Evolutionary conservation across 768 basidiomycete species (phyloP).

Genomic region (Amanita exitialis): DNA sequence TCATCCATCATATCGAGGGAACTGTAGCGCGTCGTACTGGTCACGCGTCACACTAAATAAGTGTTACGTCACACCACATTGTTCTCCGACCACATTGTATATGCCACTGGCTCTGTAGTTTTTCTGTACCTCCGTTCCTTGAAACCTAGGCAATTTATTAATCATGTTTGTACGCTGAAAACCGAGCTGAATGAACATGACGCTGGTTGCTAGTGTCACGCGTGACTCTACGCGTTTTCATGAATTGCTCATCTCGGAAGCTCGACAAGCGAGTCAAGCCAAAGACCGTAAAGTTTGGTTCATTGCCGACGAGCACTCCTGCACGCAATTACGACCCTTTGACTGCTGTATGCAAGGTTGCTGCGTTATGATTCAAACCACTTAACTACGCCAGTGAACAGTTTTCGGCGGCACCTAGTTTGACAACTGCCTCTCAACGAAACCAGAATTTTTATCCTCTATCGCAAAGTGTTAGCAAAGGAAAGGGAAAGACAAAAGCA

Average conservation of each 20-base stretch:
- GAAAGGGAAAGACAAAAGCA: conserved; percentile 18
- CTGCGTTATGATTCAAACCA: neutral
- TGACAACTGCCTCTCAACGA: neutral
- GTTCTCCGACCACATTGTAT: no score
- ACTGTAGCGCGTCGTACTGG: no score
- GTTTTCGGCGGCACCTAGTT: conserved; percentile 15
- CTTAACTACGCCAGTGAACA: conserved; percentile 10
- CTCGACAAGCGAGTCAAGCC: neutral
- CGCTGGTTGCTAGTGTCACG: no score
- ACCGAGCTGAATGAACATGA: no score
- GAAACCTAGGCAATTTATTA: no score
- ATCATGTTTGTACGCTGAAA: no score
- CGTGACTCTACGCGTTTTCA: neutral
- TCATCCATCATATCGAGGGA: no score
- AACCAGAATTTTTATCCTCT: neutral
- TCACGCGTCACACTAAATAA: no score
- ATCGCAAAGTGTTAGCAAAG: conserved; percentile 9
- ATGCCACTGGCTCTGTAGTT: no score
- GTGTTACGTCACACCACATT: no score
- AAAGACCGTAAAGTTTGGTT: conserved; percentile 4
- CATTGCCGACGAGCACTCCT: neutral
- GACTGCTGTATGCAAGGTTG: conserved; percentile 19
- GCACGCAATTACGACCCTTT: conserved; percentile 22
- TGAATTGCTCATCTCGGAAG: neutral
- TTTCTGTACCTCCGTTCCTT: no score